Percentiles rank a stretch among this genome's conserved stretches.
Evolutionary conservation across 345 rosid species (phyloP).

Genomic region (Trapa incisa): DNA sequence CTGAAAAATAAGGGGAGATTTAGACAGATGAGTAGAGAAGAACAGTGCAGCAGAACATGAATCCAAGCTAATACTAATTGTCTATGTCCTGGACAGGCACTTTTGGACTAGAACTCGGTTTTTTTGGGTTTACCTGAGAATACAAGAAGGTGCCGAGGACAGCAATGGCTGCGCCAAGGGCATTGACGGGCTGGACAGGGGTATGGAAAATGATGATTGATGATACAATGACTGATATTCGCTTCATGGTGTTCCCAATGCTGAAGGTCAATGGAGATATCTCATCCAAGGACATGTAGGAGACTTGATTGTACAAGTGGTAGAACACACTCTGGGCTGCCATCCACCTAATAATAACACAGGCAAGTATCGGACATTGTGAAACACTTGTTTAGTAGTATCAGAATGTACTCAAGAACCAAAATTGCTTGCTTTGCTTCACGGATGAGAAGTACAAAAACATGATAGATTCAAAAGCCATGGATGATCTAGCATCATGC

Average conservation of each 20-base stretch:
- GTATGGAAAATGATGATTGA: slow-evolving; percentile 96
- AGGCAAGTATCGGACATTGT: slow-evolving; percentile 9
- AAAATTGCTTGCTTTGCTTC: not conserved
- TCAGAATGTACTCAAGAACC: not conserved
- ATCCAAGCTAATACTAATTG: not conserved
- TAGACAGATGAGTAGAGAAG: not conserved
- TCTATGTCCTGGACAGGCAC: not conserved
- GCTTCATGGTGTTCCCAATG: slow-evolving; percentile 93
- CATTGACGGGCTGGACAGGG: slow-evolving; percentile 86
- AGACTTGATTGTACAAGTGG: slow-evolving; percentile 94
- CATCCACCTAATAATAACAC: slow-evolving; percentile 57
- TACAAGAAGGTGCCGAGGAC: slow-evolving; percentile 92
- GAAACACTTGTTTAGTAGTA: not conserved
- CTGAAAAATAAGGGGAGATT: not conserved
- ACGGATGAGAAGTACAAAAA: not conserved
- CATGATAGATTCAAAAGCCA: not conserved
- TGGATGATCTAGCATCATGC: too few relatives aligned
- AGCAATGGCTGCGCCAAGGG: slow-evolving; percentile 95
- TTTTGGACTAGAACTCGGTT: not conserved
- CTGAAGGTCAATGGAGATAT: slow-evolving; percentile 96
- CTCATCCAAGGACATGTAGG: slow-evolving; percentile 95
- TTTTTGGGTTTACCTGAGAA: slow-evolving; percentile 53
- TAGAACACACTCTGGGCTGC: slow-evolving; percentile 95
- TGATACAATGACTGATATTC: slow-evolving; percentile 89
- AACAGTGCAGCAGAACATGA: not conserved